These are phyloP conservation scores for Calocera viscosa DNA, from an alignment of 768 basidiomycete genomes.

Conservation along the genomic window DNA sequence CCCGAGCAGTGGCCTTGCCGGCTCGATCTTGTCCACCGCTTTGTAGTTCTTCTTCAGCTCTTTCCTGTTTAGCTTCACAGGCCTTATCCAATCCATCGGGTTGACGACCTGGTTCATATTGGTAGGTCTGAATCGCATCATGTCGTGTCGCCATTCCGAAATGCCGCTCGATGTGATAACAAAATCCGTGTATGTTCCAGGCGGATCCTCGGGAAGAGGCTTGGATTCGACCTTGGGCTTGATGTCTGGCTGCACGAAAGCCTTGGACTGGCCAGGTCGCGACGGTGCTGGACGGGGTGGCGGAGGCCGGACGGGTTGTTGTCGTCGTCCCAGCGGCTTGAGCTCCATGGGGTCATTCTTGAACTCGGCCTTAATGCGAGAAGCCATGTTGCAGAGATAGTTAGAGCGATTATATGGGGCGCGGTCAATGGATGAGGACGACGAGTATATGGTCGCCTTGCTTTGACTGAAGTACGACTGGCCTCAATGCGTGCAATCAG, in stretches of 20 bases:
- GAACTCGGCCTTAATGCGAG: not conserved
- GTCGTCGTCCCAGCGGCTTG: not conserved
- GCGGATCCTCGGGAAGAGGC: not conserved
- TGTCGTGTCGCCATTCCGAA: conserved; percentile 83
- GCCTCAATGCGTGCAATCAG: not conserved
- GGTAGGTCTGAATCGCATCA: conserved; percentile 58
- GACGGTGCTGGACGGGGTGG: not conserved
- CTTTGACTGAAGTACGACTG: too few species aligned
- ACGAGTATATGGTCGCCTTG: not conserved
- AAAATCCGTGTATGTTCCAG: conserved; percentile 58
- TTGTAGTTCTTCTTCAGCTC: conserved; percentile 29
- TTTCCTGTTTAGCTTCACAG: conserved; percentile 81
- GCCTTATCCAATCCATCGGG: conserved; percentile 51
- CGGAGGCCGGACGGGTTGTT: not conserved
- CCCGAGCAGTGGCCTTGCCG: conserved; percentile 30
- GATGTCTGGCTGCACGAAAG: not conserved
- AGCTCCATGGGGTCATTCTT: conserved; percentile 6
- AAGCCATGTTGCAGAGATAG: not conserved
- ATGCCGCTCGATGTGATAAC: conserved; percentile 64
- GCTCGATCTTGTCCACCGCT: conserved; percentile 16
- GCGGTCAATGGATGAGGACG: not conserved
- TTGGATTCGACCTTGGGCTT: conserved; percentile 1
- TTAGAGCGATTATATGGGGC: not conserved
- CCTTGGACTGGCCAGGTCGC: not conserved
- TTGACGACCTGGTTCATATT: conserved; percentile 54